Evolutionary conservation across 768 basidiomycete genomes (phyloP).

Genomic region (Boletus rubropictus): DNA sequence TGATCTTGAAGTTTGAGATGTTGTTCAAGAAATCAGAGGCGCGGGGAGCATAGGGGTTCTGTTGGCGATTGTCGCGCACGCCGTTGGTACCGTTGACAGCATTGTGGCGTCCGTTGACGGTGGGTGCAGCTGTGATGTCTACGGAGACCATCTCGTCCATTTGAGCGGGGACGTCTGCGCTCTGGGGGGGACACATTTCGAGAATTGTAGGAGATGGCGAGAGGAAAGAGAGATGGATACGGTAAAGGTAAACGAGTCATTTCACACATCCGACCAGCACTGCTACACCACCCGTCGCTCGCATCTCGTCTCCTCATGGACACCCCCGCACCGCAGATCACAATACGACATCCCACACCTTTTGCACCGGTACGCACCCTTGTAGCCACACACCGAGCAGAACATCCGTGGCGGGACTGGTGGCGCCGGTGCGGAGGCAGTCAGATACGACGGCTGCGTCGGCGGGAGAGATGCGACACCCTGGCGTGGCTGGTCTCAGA

Average conservation of each 20-base stretch:
- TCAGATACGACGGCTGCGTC: constrained; percentile 63
- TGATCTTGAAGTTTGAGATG: constrained; percentile 90
- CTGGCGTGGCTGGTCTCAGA: constrained; percentile 32
- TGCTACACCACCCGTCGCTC: constrained; percentile 60
- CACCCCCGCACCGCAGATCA: constrained; percentile 61
- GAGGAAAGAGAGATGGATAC: not conserved
- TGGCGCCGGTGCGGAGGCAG: constrained; percentile 55
- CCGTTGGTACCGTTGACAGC: constrained; percentile 26
- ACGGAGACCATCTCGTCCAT: constrained; percentile 68
- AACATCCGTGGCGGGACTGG: constrained; percentile 61
- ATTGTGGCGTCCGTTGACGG: constrained; percentile 37
- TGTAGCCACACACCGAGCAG: constrained; percentile 86
- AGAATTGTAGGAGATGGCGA: not conserved
- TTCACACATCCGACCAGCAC: not conserved
- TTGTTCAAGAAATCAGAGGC: constrained; percentile 91
- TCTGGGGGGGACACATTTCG: constrained; percentile 49
- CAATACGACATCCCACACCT: constrained; percentile 76
- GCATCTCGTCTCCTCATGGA: constrained; percentile 78
- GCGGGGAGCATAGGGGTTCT: constrained; percentile 86
- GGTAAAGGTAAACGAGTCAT: constrained; percentile 7
- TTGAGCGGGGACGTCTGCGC: constrained; percentile 42
- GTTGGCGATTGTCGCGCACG: constrained; percentile 36
- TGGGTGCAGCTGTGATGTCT: constrained; percentile 34
- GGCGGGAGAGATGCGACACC: constrained; percentile 51
- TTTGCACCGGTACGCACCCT: constrained; percentile 73